These are phyloP conservation scores for Fragilaria radians DNA, from an alignment of 108 stramenopile genomes.

Conservation along the genomic window DNA sequence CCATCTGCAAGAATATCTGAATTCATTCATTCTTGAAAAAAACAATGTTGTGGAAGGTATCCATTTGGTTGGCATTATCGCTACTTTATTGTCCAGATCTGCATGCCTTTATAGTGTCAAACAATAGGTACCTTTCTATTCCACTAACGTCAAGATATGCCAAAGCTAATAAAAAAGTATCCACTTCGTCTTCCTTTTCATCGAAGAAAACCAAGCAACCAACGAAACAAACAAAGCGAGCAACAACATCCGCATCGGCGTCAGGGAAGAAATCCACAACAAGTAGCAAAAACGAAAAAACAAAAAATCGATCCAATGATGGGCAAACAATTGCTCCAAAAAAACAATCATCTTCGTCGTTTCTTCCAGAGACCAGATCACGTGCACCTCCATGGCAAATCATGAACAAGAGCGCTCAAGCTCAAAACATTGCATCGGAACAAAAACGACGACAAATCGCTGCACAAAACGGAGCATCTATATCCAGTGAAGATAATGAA, in stretches of 20 bases:
- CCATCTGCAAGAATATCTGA: no score
- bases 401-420: constrained; percentile 51
- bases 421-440: constrained; percentile 55
- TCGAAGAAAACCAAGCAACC: background rate
- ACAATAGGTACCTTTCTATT: no score
- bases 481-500: constrained; percentile 11
- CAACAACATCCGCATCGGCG: constrained; percentile 1
- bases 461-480: constrained; percentile 37
- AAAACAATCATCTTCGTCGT: background rate
- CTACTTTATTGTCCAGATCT: no score
- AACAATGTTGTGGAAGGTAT: no score
- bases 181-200: background rate
- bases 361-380: background rate
- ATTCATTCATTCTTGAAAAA: no score
- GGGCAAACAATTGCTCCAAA: background rate
- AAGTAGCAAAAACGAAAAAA: constrained; percentile 16
- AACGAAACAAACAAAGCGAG: constrained; percentile 5
- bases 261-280: background rate
- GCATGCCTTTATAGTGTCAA: no score
- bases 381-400: constrained; percentile 77
- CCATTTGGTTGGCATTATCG: no score
- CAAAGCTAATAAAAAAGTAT: no score
- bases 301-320: background rate
- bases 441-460: constrained; percentile 47
- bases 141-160: no score